Percentiles rank a stretch among this genome's conserved stretches.
phyloP scores from a whole-genome alignment of 345 rosid species.

The Pistacia atlantica region DNA sequence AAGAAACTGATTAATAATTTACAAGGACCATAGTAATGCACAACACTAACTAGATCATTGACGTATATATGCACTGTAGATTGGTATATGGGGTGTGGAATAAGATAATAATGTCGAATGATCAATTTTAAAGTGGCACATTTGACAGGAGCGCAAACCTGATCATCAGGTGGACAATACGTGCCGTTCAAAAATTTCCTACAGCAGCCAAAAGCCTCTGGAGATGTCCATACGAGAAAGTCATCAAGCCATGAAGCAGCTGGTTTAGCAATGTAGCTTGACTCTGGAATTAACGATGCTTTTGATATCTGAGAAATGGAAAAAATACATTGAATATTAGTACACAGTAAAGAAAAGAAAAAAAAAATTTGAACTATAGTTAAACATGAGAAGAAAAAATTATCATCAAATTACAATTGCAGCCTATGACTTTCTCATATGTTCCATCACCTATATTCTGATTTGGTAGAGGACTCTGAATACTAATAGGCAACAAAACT shows the following conservation, averaged over 20 bases:
- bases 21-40: background rate
- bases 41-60: background rate
- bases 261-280: conserved; percentile 94
- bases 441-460: background rate
- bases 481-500: conserved; percentile 1
- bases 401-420: background rate
- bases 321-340: conserved; percentile 8
- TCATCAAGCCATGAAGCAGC: conserved; percentile 99
- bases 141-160: conserved; percentile 51
- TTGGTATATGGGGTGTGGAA: no score
- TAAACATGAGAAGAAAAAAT: background rate
- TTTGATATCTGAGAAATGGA: conserved; percentile 70
- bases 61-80: background rate
- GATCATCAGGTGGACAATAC: conserved; percentile 97
- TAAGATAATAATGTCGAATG: background rate
- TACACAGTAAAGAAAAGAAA: background rate
- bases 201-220: conserved; percentile 96
- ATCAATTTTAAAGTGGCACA: conserved; percentile 10
- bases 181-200: conserved; percentile 75
- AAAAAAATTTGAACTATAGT: no score
- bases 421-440: background rate
- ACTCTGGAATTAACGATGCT: conserved; percentile 72
- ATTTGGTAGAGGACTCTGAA: background rate
- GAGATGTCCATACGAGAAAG: conserved; percentile 91
- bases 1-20: background rate